Evolutionary conservation across 2,329 filamentous ascomycete species (phyloP), one percentile per base, ranked within the genome.

Genomic region (Aspergillus versicolor): DNA sequence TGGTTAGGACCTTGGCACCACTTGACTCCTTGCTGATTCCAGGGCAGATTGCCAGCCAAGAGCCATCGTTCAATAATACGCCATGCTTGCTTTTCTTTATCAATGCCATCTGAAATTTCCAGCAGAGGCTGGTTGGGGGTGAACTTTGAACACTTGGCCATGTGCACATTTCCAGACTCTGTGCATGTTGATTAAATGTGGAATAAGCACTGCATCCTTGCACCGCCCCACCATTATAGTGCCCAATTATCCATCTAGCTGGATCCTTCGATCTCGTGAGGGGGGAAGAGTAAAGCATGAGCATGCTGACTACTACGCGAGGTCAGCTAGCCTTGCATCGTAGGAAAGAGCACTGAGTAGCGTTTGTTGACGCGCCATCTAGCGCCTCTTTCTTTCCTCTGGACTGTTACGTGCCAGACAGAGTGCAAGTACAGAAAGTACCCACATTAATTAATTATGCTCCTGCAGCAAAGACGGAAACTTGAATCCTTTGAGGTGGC

Each of bases 201-300:
- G 63, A 63, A 65, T 69, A 70, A 69, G 67, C 68, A 70, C 62
- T 63, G 61, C 51, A 69, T 65, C 62, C 60, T 63, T 62, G 64
- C 46, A 56, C 42, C 50, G 61, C 64, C 66, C 69, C 69, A 71
- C 68, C 44, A 22, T 5, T 13, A 22, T 48, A 61, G 38, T 38
- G 52, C 52, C 61, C 63, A 64, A 57, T 61, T 37, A 61, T 47
- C 57, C 57, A 58, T 51, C 56, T 54, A 63, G 19, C 56, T 44
- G 62, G 62, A 48, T 60, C 62, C 56, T 56, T 53, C 46, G 30
- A 51, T 48, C 51, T 46, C 45, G 46, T 46, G 45, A 54, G 44
- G 19, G 19, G 19, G 19, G 19, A 52, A 45, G 49, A 56, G 22
- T 11, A 41, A 53, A 53, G 55, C 49, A 53, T 57, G 42, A 40